Evolutionary conservation across 73 alveolate species (phyloP), one percentile per base, ranked within the genome.

Genomic region (Paramecium sexaurelia): DNA sequence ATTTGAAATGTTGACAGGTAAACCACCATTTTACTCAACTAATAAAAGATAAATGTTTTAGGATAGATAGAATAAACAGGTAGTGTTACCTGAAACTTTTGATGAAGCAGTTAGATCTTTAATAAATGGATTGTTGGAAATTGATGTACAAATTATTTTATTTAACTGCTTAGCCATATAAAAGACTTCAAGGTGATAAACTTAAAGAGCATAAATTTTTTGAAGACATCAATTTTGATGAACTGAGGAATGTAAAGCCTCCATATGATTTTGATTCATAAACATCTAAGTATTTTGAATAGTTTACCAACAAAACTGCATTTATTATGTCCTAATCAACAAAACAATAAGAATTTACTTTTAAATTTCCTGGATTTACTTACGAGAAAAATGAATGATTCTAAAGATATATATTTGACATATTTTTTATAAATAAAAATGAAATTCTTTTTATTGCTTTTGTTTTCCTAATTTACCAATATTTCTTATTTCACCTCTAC

Each of bases 1-100:
- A 40, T 95, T 87, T 89, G 98, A 95, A 71, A 95, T 95, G 98
- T 43, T 95, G 24, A 93, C 85, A 1, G 98, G 98, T 1, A 90
- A 92, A 24, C 95, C 98, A 24, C 98, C 98, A 4, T 95, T 95
- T 88, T 95, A 90, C 75, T 92, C 96, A 5, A 85, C 66, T 17
- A 85, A 95, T 61, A 94, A 90, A 84, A 94, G 93, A 51, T 92
- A 95, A 68, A 95, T 95, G 85, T 92, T 94, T 61, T 92, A 95
- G 68, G 93, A 95, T 57, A 92, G 95, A 36, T 27, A 33, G 7
- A 71, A 35, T 33, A 35, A 33, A 71, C 3, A 71, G 13, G 13
- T 91, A 5, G 15, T 10, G 0, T 36, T 36, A 13, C 83, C 83
- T 37, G 87, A 66, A 8, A 66, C 67, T n/a, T 36, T 55, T 36